phyloP scores from a whole-genome alignment of 1,284 basidiomycete species.

The Rhodofomes roseus region DNA sequence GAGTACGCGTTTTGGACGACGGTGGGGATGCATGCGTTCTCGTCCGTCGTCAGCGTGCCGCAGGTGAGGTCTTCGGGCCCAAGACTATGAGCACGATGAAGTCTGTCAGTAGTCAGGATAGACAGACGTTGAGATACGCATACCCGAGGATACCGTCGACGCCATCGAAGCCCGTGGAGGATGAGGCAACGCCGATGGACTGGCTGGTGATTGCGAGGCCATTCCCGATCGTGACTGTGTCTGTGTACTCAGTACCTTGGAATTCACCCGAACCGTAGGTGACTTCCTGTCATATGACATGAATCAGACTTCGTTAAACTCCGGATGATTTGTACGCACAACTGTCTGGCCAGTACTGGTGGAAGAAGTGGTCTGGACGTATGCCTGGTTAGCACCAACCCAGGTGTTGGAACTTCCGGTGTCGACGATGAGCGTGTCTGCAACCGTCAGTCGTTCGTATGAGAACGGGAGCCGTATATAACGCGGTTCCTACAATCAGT shows the following conservation, averaged over 20 bases:
- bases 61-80: constrained; percentile 46
- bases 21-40: constrained; percentile 32
- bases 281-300: constrained; percentile 11
- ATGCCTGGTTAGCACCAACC: constrained; percentile 47
- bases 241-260: constrained; percentile 17
- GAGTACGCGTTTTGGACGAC: constrained; percentile 45
- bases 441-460: background rate
- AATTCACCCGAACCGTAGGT: constrained; percentile 21
- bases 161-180: constrained; percentile 32
- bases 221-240: constrained; percentile 18
- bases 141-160: constrained; percentile 50
- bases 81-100: constrained; percentile 26
- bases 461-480: background rate
- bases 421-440: constrained; percentile 25
- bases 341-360: constrained; percentile 18
- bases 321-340: constrained; percentile 4
- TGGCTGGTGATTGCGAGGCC: constrained; percentile 29
- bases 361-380: constrained; percentile 45
- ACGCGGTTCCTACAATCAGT: constrained; percentile 15
- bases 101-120: background rate
- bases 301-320: background rate
- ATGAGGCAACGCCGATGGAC: constrained; percentile 50
- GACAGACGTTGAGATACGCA: background rate
- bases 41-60: constrained; percentile 31
- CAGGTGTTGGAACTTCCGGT: constrained; percentile 56